A percentile compares a stretch with the other conserved stretches of the same genome.
Conservation (phyloP, 2,329 filamentous ascomycete genomes). For the Penicillium sp. region DNA sequence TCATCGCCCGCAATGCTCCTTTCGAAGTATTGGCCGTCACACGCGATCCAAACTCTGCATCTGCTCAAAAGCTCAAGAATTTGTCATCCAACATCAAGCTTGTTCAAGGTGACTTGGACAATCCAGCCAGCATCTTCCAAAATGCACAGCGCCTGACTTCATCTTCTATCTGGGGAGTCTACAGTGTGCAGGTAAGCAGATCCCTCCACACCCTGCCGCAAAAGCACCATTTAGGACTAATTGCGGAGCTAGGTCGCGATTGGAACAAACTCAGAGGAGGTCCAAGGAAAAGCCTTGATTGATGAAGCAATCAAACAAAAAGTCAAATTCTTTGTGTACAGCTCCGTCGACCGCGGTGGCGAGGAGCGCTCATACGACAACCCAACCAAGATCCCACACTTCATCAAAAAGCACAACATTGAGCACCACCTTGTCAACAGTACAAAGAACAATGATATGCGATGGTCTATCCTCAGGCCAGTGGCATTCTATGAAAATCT, state of each 20-base stretch:
- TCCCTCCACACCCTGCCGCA: not conserved
- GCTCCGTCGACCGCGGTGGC: conserved; percentile 65
- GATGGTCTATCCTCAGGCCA: conserved; percentile 64
- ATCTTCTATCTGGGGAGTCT: conserved; percentile 60
- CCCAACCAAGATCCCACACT: conserved; percentile 62
- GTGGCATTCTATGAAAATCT: conserved; percentile 65
- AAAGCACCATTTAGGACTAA: not conserved
- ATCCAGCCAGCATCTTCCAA: conserved; percentile 54
- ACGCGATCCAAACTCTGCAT: conserved; percentile 55
- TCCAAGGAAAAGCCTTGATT: conserved; percentile 60
- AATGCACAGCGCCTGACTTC: conserved; percentile 41
- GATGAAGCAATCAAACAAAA: conserved; percentile 57
- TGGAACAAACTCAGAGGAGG: conserved; percentile 42
- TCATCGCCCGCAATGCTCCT: conserved; percentile 30
- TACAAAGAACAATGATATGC: conserved; percentile 49
- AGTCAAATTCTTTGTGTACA: conserved; percentile 65
- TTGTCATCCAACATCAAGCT: conserved; percentile 53
- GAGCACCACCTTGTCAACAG: conserved; percentile 61
- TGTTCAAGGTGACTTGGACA: conserved; percentile 61
- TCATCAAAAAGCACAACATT: conserved; percentile 62
- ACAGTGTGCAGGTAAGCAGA: conserved; percentile 55
- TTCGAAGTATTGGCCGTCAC: conserved; percentile 63
- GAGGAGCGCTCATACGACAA: conserved; percentile 51
- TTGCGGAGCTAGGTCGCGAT: not conserved
- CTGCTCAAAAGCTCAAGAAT: conserved; percentile 45